These are phyloP conservation scores for Coelastrella sp. DNA, from an alignment of 139 green algal genomes.

Conservation along the genomic window DNA sequence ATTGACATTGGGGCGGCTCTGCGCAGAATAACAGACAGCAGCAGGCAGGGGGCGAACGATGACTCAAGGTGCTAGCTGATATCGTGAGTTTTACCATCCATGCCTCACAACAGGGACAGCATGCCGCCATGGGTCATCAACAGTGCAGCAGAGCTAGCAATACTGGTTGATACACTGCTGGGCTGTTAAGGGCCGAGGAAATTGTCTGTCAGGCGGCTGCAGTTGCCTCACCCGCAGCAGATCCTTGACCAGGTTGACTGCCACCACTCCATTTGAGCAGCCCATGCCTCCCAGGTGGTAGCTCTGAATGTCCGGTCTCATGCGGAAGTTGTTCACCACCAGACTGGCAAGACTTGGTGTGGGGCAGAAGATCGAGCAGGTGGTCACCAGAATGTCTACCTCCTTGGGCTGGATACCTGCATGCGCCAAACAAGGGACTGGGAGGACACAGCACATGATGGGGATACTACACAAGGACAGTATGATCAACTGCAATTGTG, in stretches of 20 bases:
- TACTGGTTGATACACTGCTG: background rate
- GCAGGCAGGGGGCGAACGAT: background rate
- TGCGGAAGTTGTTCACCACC: conserved; percentile 79
- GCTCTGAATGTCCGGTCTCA: conserved; percentile 70
- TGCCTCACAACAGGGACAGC: too few relatives aligned
- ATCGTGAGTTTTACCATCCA: too few relatives aligned
- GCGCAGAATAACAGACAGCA: background rate
- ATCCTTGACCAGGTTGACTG: conserved; percentile 74
- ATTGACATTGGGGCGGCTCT: conserved; percentile 66
- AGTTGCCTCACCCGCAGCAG: conserved; percentile 63
- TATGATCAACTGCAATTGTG: background rate
- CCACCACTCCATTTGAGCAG: conserved; percentile 79
- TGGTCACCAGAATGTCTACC: conserved; percentile 72
- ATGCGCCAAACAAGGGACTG: background rate
- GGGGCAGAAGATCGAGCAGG: conserved; percentile 81
- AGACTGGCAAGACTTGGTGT: conserved; percentile 84
- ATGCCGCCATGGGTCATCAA: too few relatives aligned
- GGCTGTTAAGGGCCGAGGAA: too few relatives aligned
- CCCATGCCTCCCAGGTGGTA: conserved; percentile 81
- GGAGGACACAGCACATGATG: background rate
- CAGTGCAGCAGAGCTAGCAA: too few relatives aligned
- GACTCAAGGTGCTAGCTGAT: too few relatives aligned
- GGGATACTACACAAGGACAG: background rate
- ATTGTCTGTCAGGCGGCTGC: background rate
- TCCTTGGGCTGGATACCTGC: conserved; percentile 54